A percentile compares a stretch with the other conserved stretches of the same genome.
These are phyloP conservation scores for Pyrenochaeta sp. DNA, from an alignment of 2,329 filamentous ascomycete genomes.

Conservation along the genomic window DNA sequence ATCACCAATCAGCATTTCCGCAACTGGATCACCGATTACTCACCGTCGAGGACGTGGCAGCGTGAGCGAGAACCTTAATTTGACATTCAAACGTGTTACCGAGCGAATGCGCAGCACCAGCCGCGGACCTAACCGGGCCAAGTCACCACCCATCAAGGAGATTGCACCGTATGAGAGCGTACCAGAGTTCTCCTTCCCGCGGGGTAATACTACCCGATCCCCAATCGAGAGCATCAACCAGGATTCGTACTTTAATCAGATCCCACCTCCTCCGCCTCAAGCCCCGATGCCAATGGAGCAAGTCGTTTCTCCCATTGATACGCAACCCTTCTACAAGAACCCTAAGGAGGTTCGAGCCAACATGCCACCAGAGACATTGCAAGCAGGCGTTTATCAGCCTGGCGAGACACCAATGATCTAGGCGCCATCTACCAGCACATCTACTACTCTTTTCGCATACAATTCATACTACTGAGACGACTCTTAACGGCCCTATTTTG, in stretches of 20 bases:
- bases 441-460: not conserved
- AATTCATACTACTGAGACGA: conserved; percentile 31
- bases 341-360: conserved; percentile 59
- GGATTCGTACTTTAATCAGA: conserved; percentile 36
- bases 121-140: conserved; percentile 56
- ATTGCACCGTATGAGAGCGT: conserved; percentile 55
- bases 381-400: conserved; percentile 51
- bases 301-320: conserved; percentile 47
- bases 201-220: conserved; percentile 33
- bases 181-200: conserved; percentile 41
- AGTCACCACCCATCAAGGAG: conserved; percentile 52
- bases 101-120: conserved; percentile 67
- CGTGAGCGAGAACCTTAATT: conserved; percentile 65
- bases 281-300: conserved; percentile 51
- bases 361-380: conserved; percentile 56
- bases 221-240: conserved; percentile 36
- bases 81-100: conserved; percentile 56
- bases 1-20: conserved; percentile 32
- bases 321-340: conserved; percentile 45
- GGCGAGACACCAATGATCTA: conserved; percentile 48
- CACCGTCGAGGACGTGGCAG: conserved; percentile 63
- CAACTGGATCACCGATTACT: conserved; percentile 48
- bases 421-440: not conserved
- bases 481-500: conserved; percentile 35
- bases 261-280: conserved; percentile 48